phyloP scores from a whole-genome alignment of 257 asterid species.

The Przewalskia tangutica region DNA sequence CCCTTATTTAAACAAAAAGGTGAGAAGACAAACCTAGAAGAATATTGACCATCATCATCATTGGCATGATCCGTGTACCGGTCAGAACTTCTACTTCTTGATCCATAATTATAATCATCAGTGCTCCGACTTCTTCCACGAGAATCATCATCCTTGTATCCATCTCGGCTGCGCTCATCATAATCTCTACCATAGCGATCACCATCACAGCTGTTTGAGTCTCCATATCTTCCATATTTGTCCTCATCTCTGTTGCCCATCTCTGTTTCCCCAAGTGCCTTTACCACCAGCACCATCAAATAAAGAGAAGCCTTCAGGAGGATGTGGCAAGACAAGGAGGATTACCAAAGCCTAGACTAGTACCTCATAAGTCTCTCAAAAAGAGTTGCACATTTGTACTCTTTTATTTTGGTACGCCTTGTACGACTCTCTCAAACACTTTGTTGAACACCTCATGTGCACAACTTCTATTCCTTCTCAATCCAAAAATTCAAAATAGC shows the following conservation, averaged over 20 bases:
- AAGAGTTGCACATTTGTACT: neutral
- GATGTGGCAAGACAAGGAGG: neutral
- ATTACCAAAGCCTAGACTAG: neutral
- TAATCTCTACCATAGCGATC: conserved; percentile 61
- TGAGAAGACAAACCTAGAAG: conserved; percentile 56
- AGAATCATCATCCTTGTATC: conserved; percentile 67
- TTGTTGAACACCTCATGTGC: too few relatives aligned
- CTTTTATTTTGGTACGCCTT: too few relatives aligned
- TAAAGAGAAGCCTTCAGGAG: too few relatives aligned
- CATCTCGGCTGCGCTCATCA: conserved; percentile 72
- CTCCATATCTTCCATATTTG: conserved; percentile 64
- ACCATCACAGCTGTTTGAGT: conserved; percentile 68
- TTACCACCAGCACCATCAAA: too few relatives aligned
- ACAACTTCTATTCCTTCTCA: too few relatives aligned
- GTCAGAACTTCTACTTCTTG: conserved; percentile 91
- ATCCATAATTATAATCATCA: conserved; percentile 59
- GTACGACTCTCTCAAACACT: too few relatives aligned
- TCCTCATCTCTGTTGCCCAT: conserved; percentile 16
- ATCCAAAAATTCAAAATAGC: too few relatives aligned
- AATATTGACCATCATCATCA: conserved; percentile 78
- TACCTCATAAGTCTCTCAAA: neutral
- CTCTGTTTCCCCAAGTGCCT: too few relatives aligned
- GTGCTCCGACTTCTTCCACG: conserved; percentile 52
- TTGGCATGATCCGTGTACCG: conserved; percentile 38
- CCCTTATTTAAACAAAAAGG: neutral